These are phyloP conservation scores for Tetrahymena elliotti DNA, from an alignment of 73 alveolate species.

Conservation along the genomic window DNA sequence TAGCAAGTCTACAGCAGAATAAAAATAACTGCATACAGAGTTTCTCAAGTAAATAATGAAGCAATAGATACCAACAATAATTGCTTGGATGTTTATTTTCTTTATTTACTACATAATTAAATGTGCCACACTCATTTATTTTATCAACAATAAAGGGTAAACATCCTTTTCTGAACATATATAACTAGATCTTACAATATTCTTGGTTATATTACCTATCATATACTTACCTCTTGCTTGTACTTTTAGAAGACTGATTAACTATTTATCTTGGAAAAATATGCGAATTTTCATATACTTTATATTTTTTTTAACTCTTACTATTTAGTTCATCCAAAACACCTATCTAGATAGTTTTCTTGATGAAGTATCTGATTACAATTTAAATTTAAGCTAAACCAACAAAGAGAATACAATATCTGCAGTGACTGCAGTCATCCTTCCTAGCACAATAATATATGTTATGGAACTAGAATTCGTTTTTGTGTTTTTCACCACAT, in stretches of 20 bases:
- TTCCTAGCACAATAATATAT: background rate
- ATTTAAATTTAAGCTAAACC: background rate
- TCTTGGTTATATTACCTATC: background rate
- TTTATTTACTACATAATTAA: background rate
- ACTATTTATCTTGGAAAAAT: background rate
- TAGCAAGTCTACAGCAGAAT: background rate
- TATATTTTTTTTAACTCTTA: background rate
- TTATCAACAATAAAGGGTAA: background rate
- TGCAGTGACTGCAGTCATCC: background rate
- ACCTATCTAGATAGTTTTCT: background rate
- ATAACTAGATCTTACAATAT: background rate
- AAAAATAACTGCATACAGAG: background rate
- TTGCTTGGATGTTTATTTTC: background rate
- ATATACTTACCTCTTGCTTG: background rate
- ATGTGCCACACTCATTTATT: background rate
- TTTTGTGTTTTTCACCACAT: background rate
- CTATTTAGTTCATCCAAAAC: background rate
- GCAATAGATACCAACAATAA: background rate
- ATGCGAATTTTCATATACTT: background rate
- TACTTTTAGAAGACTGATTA: background rate
- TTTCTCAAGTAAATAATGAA: background rate
- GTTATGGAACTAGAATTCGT: background rate
- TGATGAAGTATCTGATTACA: background rate
- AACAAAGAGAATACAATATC: background rate
- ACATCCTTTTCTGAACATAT: background rate